These are phyloP conservation scores for Discostella stelligeroides DNA, from an alignment of 108 stramenopile genomes.

Conservation along the genomic window DNA sequence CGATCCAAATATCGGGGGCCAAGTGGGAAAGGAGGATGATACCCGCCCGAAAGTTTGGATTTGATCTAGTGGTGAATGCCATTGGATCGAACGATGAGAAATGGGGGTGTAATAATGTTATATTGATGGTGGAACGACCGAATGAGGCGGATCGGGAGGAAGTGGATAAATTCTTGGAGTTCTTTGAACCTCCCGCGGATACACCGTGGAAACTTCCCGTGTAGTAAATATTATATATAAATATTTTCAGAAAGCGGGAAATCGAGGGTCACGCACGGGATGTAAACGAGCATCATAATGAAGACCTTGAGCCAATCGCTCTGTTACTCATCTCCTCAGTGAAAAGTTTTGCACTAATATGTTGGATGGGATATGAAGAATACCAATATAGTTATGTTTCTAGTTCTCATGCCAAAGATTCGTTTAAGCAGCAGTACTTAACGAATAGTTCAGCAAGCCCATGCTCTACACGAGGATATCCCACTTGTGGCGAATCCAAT, in stretches of 20 bases:
- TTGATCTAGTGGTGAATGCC: conserved; percentile 82
- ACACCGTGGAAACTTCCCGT: conserved; percentile 58
- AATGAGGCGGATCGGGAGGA: conserved; percentile 59
- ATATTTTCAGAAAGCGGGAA: too few species aligned
- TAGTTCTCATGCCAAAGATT: too few species aligned
- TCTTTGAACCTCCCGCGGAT: conserved; percentile 82
- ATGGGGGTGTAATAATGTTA: conserved; percentile 82
- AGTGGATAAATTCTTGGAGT: conserved; percentile 74
- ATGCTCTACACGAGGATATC: not conserved
- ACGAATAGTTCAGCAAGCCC: too few species aligned
- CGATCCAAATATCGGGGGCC: conserved; percentile 76
- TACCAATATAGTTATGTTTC: too few species aligned
- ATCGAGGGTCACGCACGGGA: too few species aligned
- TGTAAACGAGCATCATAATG: too few species aligned
- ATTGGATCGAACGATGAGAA: conserved; percentile 79
- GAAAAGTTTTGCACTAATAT: too few species aligned
- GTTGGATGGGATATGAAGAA: too few species aligned
- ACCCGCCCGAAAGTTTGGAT: conserved; percentile 71
- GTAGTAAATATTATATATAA: too few species aligned
- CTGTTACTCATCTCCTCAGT: too few species aligned
- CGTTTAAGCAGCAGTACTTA: too few species aligned
- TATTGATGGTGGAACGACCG: conserved; percentile 80
- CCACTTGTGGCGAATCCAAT: not conserved
- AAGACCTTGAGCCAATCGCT: too few species aligned
- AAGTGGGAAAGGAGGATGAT: conserved; percentile 70